Evolutionary conservation across 2,329 filamentous ascomycete species (phyloP).

Genomic region (Aaosphaeria arxii): DNA sequence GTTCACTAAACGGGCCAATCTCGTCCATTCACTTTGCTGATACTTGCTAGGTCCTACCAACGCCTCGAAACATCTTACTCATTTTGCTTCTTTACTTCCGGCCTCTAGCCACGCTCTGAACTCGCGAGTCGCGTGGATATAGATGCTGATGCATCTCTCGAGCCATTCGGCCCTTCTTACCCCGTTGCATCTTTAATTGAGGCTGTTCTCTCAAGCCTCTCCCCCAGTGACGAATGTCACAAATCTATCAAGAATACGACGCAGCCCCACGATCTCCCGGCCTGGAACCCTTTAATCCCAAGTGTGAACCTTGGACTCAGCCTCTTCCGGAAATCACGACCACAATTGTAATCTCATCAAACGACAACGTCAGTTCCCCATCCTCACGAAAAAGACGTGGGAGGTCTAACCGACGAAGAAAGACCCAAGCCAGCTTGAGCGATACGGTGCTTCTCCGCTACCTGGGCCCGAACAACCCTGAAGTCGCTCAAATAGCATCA

Average conservation of each 20-base stretch:
- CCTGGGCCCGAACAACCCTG: slow-evolving; percentile 63
- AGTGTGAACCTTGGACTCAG: slow-evolving; percentile 51
- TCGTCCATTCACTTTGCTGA: background rate
- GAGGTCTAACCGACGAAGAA: slow-evolving; percentile 46
- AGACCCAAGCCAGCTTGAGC: slow-evolving; percentile 56
- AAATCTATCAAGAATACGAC: slow-evolving; percentile 32
- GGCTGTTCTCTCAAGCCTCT: slow-evolving; percentile 19
- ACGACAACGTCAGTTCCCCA: slow-evolving; percentile 40
- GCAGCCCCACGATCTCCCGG: slow-evolving; percentile 41
- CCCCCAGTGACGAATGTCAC: slow-evolving; percentile 24
- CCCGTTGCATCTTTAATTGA: slow-evolving; percentile 8
- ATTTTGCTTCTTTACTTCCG: background rate
- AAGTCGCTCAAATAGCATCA: slow-evolving; percentile 60
- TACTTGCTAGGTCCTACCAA: background rate
- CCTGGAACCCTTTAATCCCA: slow-evolving; percentile 43
- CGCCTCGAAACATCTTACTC: background rate
- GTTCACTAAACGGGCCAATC: background rate
- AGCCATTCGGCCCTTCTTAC: slow-evolving; percentile 4
- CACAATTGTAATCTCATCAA: slow-evolving; percentile 12
- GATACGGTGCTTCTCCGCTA: slow-evolving; percentile 66
- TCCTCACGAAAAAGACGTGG: slow-evolving; percentile 44
- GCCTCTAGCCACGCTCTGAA: slow-evolving; percentile 7
- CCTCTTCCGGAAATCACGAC: slow-evolving; percentile 41
- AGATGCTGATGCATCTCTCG: slow-evolving; percentile 1
- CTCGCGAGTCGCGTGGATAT: background rate